phyloP scores from a whole-genome alignment of 441 rosid genomes.

The Kokia cookei region DNA sequence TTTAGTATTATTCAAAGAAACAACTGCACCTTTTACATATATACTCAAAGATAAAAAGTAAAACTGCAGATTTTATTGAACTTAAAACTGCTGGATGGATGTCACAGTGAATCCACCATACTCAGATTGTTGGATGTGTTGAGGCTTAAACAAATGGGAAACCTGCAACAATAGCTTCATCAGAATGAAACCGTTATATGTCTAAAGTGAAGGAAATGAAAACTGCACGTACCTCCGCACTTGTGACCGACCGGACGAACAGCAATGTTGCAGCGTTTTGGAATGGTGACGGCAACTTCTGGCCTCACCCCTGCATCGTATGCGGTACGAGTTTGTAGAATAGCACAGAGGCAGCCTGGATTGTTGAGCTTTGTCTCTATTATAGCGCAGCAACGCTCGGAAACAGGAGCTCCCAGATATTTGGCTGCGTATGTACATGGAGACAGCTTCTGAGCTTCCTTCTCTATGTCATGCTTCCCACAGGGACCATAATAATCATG shows the following conservation, averaged over 20 bases:
- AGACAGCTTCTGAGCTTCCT: conserved; percentile 69
- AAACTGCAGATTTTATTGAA: not conserved
- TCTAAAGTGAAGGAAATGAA: no score
- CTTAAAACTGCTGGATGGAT: conserved; percentile 9
- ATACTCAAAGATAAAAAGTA: no score
- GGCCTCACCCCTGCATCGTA: conserved; percentile 61
- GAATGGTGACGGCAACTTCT: conserved; percentile 66
- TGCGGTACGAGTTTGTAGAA: conserved; percentile 68
- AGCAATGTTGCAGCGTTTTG: conserved; percentile 74
- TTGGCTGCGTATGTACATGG: conserved; percentile 71
- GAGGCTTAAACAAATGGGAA: conserved; percentile 51
- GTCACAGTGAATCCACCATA: not conserved
- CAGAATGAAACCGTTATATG: not conserved
- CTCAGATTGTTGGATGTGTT: not conserved
- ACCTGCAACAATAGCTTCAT: conserved; percentile 33
- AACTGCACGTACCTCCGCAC: conserved; percentile 56
- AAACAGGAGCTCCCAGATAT: conserved; percentile 36
- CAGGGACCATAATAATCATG: conserved; percentile 15
- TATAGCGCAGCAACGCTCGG: conserved; percentile 54
- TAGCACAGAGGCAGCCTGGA: conserved; percentile 78
- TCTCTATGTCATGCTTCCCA: conserved; percentile 60
- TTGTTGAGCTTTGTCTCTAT: conserved; percentile 19
- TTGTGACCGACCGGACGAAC: conserved; percentile 76
- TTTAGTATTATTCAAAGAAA: not conserved
- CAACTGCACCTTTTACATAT: not conserved